These are phyloP conservation scores for Cryptococcus sp. DNA, from an alignment of 1,284 basidiomycete genomes.

Conservation along the genomic window DNA sequence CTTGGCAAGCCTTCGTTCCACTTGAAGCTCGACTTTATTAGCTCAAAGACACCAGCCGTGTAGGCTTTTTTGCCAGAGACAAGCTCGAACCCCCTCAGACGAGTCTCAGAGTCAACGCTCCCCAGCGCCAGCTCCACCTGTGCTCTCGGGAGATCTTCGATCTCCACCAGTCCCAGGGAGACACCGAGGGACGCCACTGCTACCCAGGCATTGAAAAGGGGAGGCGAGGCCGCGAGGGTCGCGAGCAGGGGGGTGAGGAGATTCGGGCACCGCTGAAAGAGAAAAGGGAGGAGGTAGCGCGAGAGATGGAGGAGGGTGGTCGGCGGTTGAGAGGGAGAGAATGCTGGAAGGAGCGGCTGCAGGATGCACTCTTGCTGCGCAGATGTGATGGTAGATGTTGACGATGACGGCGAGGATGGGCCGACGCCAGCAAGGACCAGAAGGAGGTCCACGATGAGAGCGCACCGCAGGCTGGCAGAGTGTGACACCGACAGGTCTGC, in stretches of 20 bases:
- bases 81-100: slow-evolving; percentile 37
- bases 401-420: neutral
- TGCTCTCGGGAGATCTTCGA: slow-evolving; percentile 22
- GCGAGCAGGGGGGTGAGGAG: slow-evolving; percentile 30
- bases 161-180: slow-evolving; percentile 17
- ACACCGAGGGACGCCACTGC: slow-evolving; percentile 39
- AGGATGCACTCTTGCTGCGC: slow-evolving; percentile 12
- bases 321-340: neutral
- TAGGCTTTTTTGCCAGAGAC: slow-evolving; percentile 31
- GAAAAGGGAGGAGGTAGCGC: neutral
- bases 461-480: slow-evolving; percentile 21
- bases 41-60: slow-evolving; percentile 13
- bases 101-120: slow-evolving; percentile 31
- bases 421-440: slow-evolving; percentile 2
- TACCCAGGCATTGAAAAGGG: slow-evolving; percentile 35
- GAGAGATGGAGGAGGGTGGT: neutral
- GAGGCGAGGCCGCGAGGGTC: slow-evolving; percentile 8
- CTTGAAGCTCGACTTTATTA: slow-evolving; percentile 20
- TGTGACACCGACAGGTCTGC: slow-evolving; percentile 25
- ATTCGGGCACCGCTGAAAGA: slow-evolving; percentile 13
- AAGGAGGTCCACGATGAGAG: slow-evolving; percentile 27
- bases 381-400: neutral
- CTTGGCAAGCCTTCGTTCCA: slow-evolving; percentile 22
- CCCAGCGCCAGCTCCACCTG: slow-evolving; percentile 28
- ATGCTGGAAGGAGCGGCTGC: slow-evolving; percentile 33